Conservation (phyloP, 2,329 filamentous ascomycete species). For the Nakataea oryzae region DNA sequence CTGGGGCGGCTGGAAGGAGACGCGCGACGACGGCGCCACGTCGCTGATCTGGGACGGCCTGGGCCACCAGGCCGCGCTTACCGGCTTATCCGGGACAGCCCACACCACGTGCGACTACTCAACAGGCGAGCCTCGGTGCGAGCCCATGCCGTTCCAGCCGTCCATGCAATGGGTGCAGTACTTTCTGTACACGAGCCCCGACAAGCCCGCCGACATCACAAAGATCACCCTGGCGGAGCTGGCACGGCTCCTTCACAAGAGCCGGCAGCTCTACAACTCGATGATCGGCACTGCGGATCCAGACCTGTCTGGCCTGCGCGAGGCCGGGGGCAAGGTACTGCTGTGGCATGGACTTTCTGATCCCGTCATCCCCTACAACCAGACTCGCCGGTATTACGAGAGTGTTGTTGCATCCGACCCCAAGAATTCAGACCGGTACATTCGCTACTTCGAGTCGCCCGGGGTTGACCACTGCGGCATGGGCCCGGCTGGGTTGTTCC, state of each 20-base stretch:
- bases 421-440: not conserved
- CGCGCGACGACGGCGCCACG: not conserved
- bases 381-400: not conserved
- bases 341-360: not conserved
- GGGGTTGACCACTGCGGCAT: not conserved
- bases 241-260: not conserved
- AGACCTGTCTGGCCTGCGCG: not conserved
- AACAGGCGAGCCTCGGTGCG: not conserved
- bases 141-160: not conserved
- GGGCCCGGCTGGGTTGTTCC: not conserved
- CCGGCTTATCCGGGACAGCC: not conserved
- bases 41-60: not conserved
- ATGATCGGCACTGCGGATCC: not conserved
- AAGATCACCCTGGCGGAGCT: not conserved
- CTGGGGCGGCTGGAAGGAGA: not conserved
- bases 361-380: not conserved
- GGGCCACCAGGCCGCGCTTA: not conserved
- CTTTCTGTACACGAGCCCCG: not conserved
- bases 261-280: not conserved
- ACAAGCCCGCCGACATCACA: not conserved
- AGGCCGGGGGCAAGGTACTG: not conserved
- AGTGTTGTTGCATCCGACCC: not conserved
- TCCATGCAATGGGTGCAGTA: not conserved
- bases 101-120: not conserved
- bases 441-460: not conserved